These are phyloP conservation scores for Macadamia integrifolia DNA, from an alignment of 164 flowering plant species.

Conservation along the genomic window DNA sequence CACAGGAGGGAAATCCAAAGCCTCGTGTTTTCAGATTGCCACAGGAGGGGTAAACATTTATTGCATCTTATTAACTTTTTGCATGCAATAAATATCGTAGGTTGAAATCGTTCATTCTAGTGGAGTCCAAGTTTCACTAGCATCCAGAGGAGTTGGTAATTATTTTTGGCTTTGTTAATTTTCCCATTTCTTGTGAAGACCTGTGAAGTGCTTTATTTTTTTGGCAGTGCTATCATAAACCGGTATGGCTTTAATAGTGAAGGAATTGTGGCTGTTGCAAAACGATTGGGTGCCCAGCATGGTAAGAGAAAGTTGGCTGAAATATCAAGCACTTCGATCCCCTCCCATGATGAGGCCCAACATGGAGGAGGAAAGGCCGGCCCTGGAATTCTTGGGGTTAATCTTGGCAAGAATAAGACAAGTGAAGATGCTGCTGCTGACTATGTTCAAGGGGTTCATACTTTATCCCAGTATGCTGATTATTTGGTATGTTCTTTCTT, in stretches of 20 bases:
- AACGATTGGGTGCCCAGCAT: conserved; percentile 93
- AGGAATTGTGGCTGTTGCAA: conserved; percentile 92
- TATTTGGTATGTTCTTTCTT: conserved; percentile 61
- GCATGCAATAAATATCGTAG: background rate
- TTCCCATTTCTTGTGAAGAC: conserved; percentile 1
- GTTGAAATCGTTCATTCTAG: background rate
- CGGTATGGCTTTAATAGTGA: conserved; percentile 95
- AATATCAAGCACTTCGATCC: conserved; percentile 55
- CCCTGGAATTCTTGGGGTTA: conserved; percentile 97
- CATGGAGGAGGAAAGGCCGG: conserved; percentile 98
- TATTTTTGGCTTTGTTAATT: conserved; percentile 1
- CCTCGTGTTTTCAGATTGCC: conserved; percentile 89
- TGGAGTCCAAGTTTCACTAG: background rate
- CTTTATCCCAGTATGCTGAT: conserved; percentile 94
- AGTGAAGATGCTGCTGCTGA: conserved; percentile 97
- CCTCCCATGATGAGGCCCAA: conserved; percentile 48
- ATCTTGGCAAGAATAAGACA: conserved; percentile 94
- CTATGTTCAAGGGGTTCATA: conserved; percentile 97
- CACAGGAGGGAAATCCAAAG: conserved; percentile 97
- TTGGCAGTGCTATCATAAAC: conserved; percentile 85
- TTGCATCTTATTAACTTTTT: conserved; percentile 6
- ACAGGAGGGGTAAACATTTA: conserved; percentile 68
- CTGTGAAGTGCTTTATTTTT: conserved; percentile 12
- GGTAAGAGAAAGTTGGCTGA: conserved; percentile 91
- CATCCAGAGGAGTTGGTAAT: background rate